These are phyloP conservation scores for Candolleomyces efflorescens DNA, from an alignment of 768 basidiomycete genomes.

Conservation along the genomic window DNA sequence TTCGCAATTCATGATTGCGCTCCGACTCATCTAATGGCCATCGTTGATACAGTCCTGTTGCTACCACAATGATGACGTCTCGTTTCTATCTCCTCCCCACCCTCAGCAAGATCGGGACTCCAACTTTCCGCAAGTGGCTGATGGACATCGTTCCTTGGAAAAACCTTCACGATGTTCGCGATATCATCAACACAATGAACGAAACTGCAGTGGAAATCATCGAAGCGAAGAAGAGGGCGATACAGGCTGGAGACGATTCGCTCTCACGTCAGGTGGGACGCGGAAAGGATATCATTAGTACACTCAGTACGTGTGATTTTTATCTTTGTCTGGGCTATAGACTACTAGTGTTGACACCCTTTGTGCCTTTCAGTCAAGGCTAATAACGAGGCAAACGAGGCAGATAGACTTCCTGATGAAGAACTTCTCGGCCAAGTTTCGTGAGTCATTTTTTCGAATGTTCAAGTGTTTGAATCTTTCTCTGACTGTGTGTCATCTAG, in stretches of 20 bases:
- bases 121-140: conserved; percentile 28
- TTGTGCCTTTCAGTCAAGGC: conserved; percentile 29
- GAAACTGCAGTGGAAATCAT: conserved; percentile 32
- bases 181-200: conserved; percentile 33
- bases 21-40: not conserved
- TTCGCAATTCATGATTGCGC: not conserved
- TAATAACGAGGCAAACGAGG: conserved; percentile 28
- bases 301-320: conserved; percentile 33
- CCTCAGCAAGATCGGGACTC: conserved; percentile 20
- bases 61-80: not conserved
- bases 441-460: not conserved
- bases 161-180: conserved; percentile 20
- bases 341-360: not conserved
- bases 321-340: too few relatives aligned
- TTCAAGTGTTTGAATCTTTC: not conserved
- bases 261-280: conserved; percentile 25
- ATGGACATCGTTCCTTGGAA: conserved; percentile 28
- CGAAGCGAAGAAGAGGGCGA: conserved; percentile 29
- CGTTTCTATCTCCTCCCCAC: conserved; percentile 13
- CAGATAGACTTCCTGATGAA: conserved; percentile 27
- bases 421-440: conserved; percentile 37
- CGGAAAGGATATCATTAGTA: conserved; percentile 45
- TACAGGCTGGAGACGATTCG: conserved; percentile 31
- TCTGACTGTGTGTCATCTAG: conserved; percentile 16
- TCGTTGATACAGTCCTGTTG: conserved; percentile 5